phyloP scores from a whole-genome alignment of 2,329 filamentous ascomycete genomes.

The Penicillium sp. region DNA sequence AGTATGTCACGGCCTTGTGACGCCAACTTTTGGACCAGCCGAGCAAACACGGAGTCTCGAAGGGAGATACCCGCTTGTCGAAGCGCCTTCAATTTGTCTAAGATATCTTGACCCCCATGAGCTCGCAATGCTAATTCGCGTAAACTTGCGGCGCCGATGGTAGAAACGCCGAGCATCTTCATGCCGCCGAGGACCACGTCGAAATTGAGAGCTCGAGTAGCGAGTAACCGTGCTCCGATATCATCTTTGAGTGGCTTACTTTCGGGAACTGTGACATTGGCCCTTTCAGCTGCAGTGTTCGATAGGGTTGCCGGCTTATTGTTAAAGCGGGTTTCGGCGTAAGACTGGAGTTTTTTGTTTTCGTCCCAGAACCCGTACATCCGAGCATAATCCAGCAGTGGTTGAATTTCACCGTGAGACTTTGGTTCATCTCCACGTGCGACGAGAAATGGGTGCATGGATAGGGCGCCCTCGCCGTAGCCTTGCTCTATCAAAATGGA shows the following conservation, averaged over 20 bases:
- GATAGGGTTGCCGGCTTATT: constrained; percentile 6
- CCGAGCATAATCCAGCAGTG: constrained; percentile 37
- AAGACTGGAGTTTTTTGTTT: constrained; percentile 19
- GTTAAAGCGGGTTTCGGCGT: constrained; percentile 18
- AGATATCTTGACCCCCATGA: constrained; percentile 50
- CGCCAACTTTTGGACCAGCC: constrained; percentile 60
- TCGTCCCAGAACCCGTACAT: constrained; percentile 25
- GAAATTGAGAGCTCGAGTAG: constrained; percentile 65
- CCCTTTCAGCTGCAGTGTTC: background rate
- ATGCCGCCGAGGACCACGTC: constrained; percentile 67
- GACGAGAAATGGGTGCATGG: constrained; percentile 44
- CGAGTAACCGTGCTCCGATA: constrained; percentile 75
- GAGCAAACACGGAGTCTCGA: constrained; percentile 58
- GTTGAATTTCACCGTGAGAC: constrained; percentile 32
- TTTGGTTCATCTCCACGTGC: constrained; percentile 39
- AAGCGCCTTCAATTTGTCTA: constrained; percentile 55
- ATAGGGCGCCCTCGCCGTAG: constrained; percentile 35
- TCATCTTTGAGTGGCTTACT: constrained; percentile 56
- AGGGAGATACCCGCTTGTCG: constrained; percentile 57
- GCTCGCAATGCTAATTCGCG: constrained; percentile 70
- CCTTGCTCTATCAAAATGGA: constrained; percentile 35
- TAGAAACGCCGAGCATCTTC: constrained; percentile 62
- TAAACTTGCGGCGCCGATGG: constrained; percentile 69
- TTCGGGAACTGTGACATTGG: constrained; percentile 8
- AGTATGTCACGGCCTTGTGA: constrained; percentile 49